Evolutionary conservation across 2,329 filamentous ascomycete species (phyloP), one percentile per base, ranked within the genome.

Genomic region (Penicillium sp.): DNA sequence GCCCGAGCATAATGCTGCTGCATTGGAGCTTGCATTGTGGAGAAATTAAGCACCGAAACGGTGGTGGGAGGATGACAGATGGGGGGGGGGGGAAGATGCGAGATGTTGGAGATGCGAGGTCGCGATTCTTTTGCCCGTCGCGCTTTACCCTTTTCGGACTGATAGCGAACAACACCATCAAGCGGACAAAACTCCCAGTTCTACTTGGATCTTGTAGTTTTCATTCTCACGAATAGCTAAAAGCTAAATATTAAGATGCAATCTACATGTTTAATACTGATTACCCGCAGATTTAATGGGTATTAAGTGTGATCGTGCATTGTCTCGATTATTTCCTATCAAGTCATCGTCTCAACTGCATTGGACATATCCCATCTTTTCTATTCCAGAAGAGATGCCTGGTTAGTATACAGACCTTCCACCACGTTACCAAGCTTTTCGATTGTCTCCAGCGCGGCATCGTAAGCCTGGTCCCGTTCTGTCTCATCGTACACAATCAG

Each of bases 371-470:
- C 53, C 58, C 54, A 27, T 47, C 59, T 59, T 41, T 42, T 53
- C 72, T 70, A 99, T 84, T 99, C 94, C 68, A 99, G 82, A 83
- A 95, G 82, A 59, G 91, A 96, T 50, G 94, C 94, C 81, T 99
- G 93, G 82, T 97, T 97, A 63, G 91, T 93, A 83, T 97, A 99
- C 71, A 99, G 81, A 67, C 96, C 91, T 77, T 99, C 95, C 63
- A 99, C 95, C 65, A 99, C 94, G 73, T 89, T 95, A 81, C 92
- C 93, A 76, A 99, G 78, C 86, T 97, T 97, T 75, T 96, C 93
- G 66, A 99, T 96, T 3, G 94, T 99, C 62, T 91, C 87, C 71
- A 99, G 81, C 4, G 95, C 95, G 13, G 93, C 89, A 75, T 97
- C 94, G 73, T 99, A 99, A 35, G 90, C 89, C 79, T 93, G 88